Evolutionary conservation across 129 eudicot species (phyloP), one percentile per base, ranked within the genome.

Genomic region (Artemisia tridentata): DNA sequence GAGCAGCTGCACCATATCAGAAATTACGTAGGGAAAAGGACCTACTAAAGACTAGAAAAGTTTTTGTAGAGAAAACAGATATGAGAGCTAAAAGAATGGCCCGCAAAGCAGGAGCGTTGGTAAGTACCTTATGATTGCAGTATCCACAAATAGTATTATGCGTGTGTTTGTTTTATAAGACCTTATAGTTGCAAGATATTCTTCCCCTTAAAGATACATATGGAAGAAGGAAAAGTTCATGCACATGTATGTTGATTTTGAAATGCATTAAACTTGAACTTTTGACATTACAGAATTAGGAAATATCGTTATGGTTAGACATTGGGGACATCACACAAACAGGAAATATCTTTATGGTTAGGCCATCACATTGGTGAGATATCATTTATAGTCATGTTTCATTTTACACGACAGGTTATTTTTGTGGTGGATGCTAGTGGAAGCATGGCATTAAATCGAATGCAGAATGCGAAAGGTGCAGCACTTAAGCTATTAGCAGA

Each of bases 1-100:
- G 99, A 82, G 99, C 99, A 59, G 99, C 99, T 82, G 99, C 99
- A 65, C 99, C 99, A n/a, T 93, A 93, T 77, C 99, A 93, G 58
- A 93, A 86, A 72, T 66, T 93, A 68, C 83, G 97, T 19, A 84
- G 97, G 77, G 97, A 84, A 77, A 79, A 77, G 71, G 97, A 90
- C 68, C 15, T 23, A 48, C 91, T 27, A 46, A 93, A 85, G 68
- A 75, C 3, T 63, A 85, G 97, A 70, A 90, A 90, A 79, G 99
- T 93, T 65, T 93, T 67, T 75, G 93, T 93, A 0, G 99, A 93
- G 83, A 93, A 93, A 79, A 79, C 91, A 21, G 99, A 93, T 76
- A 93, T 93, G 99, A 82, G 99, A 78, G 97, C 99, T 55, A 93
- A 93, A 84, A 79, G 99, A 78, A 93, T 93, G 99, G 99, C 99